These are phyloP conservation scores for Poa annua DNA, from an alignment of 176 grass and related monocot genomes.

Conservation along the genomic window DNA sequence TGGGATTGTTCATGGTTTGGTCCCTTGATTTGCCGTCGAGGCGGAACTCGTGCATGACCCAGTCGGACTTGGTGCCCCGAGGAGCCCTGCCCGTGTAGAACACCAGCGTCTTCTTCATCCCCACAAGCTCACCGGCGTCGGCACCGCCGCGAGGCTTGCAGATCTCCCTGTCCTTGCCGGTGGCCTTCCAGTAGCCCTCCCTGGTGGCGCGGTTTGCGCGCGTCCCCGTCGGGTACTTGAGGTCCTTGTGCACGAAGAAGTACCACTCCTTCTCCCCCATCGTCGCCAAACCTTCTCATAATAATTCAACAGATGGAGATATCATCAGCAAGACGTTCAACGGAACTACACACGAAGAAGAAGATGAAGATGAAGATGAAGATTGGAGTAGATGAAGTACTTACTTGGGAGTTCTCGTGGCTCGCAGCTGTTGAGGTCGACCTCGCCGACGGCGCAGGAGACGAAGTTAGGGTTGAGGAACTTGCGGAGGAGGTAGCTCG, in stretches of 20 bases:
- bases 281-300: conserved; percentile 62
- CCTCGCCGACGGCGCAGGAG: conserved; percentile 35
- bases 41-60: conserved; percentile 90
- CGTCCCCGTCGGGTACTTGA: conserved; percentile 73
- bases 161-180: conserved; percentile 83
- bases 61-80: conserved; percentile 68
- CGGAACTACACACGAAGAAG: neutral
- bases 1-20: conserved; percentile 32
- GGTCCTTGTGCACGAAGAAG: conserved; percentile 66
- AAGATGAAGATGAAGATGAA: neutral
- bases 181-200: conserved; percentile 86
- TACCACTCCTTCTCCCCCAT: conserved; percentile 81
- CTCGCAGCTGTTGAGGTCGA: conserved; percentile 35
- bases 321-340: neutral
- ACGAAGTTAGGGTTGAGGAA: conserved; percentile 49
- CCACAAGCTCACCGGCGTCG: conserved; percentile 30
- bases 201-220: conserved; percentile 78
- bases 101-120: conserved; percentile 91
- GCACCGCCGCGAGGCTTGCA: conserved; percentile 17
- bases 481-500: conserved; percentile 54
- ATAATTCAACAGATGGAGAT: neutral
- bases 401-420: conserved; percentile 26
- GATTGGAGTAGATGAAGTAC: neutral
- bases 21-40: conserved; percentile 48
- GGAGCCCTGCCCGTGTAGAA: conserved; percentile 84